phyloP scores from a whole-genome alignment of 371 early-diverging fungal species.

The Lichtheimia corymbifera region DNA sequence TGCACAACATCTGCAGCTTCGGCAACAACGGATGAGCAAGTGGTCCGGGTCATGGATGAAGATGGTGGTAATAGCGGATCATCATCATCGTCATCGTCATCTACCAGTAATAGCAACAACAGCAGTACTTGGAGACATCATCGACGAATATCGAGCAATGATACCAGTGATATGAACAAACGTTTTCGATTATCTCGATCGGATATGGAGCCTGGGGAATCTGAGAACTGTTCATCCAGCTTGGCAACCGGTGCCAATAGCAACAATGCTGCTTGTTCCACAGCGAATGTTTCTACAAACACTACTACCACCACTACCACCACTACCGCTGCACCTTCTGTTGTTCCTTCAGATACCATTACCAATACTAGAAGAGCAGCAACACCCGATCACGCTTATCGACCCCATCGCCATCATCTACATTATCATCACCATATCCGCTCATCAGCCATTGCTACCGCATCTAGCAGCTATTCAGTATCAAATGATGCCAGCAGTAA shows the following conservation, averaged over 20 bases:
- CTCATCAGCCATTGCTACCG: conserved; percentile 7
- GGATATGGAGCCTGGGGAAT: conserved; percentile 25
- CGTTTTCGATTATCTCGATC: conserved; percentile 34
- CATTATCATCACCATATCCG: conserved; percentile 11
- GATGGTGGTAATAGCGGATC: background rate
- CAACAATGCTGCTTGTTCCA: conserved; percentile 10
- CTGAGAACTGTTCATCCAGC: conserved; percentile 14
- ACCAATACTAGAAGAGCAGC: conserved; percentile 28
- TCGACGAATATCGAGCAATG: conserved; percentile 52
- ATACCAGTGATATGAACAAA: conserved; percentile 46
- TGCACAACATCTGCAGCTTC: background rate
- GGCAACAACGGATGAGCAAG: background rate
- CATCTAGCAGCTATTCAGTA: background rate
- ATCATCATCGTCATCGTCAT: conserved; percentile 18
- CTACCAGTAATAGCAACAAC: conserved; percentile 11
- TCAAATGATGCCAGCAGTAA: conserved; percentile 8
- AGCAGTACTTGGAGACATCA: conserved; percentile 28
- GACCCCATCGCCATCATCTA: conserved; percentile 12
- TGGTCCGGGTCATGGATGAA: background rate
- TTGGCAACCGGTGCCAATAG: conserved; percentile 17
- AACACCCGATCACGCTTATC: conserved; percentile 33
- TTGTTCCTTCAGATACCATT: conserved; percentile 1
- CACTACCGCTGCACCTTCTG: conserved; percentile 4
- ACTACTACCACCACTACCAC: conserved; percentile 20
- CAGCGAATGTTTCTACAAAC: conserved; percentile 17